Conservation (phyloP, 129 eudicot genomes). For the Oenanthe sinensis region DNA sequence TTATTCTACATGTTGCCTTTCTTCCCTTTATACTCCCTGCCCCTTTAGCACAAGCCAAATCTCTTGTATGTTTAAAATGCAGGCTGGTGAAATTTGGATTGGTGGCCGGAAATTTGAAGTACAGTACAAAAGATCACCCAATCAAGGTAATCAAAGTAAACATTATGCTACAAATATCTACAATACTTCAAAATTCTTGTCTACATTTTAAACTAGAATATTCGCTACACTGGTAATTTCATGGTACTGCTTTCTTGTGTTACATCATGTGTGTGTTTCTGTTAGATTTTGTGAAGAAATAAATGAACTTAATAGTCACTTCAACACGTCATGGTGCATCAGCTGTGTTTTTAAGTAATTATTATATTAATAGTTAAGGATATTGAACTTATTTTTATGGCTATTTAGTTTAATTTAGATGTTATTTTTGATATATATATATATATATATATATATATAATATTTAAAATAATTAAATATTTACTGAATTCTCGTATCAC, state of each 20-base stretch:
- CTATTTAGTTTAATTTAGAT: no score
- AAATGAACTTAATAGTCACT: neutral
- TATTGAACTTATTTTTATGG: no score
- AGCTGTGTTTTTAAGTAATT: no score
- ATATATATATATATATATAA: no score
- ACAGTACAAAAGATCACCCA: slow-evolving; percentile 2
- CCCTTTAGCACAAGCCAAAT: neutral
- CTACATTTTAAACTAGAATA: neutral
- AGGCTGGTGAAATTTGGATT: slow-evolving; percentile 1
- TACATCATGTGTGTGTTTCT: neutral
- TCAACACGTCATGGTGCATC: no score
- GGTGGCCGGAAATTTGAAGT: neutral
- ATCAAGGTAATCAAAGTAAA: neutral
- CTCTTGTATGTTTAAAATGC: neutral
- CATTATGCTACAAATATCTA: neutral
- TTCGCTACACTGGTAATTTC: neutral
- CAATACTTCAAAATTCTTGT: neutral
- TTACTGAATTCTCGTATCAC: no score
- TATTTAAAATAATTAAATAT: no score
- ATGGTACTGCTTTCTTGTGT: neutral
- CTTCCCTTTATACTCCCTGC: neutral
- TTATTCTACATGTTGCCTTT: neutral
- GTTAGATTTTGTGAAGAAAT: neutral
- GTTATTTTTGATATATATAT: no score
- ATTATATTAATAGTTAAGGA: no score